phyloP scores from a whole-genome alignment of 1,139 yeast species.

The Hyphopichia buzzinii region DNA sequence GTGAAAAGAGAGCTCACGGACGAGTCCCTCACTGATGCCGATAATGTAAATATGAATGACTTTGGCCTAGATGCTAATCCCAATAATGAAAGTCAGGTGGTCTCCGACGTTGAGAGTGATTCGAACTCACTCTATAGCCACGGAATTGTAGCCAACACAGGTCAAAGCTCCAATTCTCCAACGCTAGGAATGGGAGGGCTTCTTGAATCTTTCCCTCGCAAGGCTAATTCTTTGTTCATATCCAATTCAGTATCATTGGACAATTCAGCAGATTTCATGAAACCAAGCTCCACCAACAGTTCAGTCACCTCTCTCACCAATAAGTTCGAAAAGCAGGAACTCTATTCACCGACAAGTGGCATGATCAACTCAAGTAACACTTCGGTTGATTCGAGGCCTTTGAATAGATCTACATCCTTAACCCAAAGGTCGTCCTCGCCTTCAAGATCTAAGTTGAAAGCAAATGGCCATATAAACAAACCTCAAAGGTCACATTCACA shows the following conservation, averaged over 20 bases:
- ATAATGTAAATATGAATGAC: no score
- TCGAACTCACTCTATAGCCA: conserved; percentile 17
- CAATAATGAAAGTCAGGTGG: conserved; percentile 11
- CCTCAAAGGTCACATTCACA: conserved; percentile 15
- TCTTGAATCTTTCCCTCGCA: conserved; percentile 4
- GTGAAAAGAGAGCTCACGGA: no score
- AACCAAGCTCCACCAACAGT: conserved; percentile 5
- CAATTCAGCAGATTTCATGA: conserved; percentile 8
- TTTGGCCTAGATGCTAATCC: no score
- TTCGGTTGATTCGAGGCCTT: conserved; percentile 9
- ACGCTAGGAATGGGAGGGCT: background rate
- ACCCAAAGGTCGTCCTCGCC: conserved; percentile 17
- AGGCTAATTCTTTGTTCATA: conserved; percentile 3
- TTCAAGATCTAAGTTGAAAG: conserved; percentile 22
- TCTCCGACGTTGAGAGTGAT: conserved; percentile 25
- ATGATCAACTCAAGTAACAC: conserved; percentile 10
- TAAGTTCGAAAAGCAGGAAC: conserved; percentile 27
- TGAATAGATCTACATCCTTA: conserved; percentile 16
- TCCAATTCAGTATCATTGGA: conserved; percentile 6
- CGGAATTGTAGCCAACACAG: conserved; percentile 3
- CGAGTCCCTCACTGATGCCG: no score
- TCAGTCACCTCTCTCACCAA: conserved; percentile 27
- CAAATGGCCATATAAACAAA: conserved; percentile 32
- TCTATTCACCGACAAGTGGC: conserved; percentile 23
- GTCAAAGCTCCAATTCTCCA: conserved; percentile 2